phyloP scores from a whole-genome alignment of 2,329 filamentous ascomycete genomes.

The Xylariaceae sp. region DNA sequence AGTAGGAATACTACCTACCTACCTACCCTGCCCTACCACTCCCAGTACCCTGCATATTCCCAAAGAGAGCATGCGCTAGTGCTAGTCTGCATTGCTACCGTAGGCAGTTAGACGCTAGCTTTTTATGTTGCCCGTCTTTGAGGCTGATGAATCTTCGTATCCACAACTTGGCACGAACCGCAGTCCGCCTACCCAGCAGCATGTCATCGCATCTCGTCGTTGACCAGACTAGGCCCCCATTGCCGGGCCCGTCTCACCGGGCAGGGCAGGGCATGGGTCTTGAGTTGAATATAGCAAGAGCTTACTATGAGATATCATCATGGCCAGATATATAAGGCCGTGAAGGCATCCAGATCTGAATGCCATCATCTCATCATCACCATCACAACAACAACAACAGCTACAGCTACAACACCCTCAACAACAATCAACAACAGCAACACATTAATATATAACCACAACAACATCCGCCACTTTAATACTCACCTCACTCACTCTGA shows the following conservation, averaged over 20 bases:
- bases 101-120: not conserved
- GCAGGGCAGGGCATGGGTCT: conserved; percentile 8
- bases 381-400: conserved; percentile 11
- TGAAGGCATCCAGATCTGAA: conserved; percentile 14
- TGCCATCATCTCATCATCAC: conserved; percentile 27
- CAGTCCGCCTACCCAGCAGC: conserved; percentile 5
- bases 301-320: conserved; percentile 1
- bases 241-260: conserved; percentile 14
- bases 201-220: conserved; percentile 11
- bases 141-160: conserved; percentile 17
- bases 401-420: not conserved
- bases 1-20: too few relatives aligned
- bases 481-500: conserved; percentile 1
- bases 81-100: not conserved
- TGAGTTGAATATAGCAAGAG: conserved; percentile 7
- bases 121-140: conserved; percentile 1
- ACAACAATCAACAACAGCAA: conserved; percentile 2
- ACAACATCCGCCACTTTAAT: not conserved
- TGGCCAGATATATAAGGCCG: conserved; percentile 16
- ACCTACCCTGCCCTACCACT: not conserved
- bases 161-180: conserved; percentile 15
- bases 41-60: not conserved
- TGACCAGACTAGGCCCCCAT: conserved; percentile 14
- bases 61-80: not conserved
- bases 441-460: not conserved